Percentiles rank a stretch among this genome's conserved stretches.
These are phyloP conservation scores for Hippophae rhamnoides DNA, from an alignment of 306 rosid species.

Conservation along the genomic window DNA sequence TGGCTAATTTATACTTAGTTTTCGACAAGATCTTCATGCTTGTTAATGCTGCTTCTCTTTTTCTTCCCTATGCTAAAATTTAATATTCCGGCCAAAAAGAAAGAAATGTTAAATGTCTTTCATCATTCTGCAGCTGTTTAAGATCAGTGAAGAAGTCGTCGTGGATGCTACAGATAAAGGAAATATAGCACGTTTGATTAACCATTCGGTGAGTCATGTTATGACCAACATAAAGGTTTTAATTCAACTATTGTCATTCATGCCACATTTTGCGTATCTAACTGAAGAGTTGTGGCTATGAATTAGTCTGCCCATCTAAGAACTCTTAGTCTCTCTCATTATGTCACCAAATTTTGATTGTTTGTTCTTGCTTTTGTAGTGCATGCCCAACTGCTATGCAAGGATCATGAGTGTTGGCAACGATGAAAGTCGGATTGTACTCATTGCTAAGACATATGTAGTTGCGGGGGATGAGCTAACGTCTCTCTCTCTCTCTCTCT, in stretches of 20 bases:
- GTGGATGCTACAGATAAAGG: conserved; percentile 99
- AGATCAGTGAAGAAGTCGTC: conserved; percentile 98
- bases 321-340: not conserved
- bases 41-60: too few species aligned
- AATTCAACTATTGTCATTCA: too few species aligned
- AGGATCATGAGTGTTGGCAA: conserved; percentile 99
- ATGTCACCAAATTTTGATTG: conserved; percentile 3
- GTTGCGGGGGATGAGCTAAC: conserved; percentile 86
- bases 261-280: conserved; percentile 1
- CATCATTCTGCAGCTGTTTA: conserved; percentile 61
- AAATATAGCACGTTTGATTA: conserved; percentile 91
- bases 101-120: conserved; percentile 1
- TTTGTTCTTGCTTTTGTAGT: conserved; percentile 31
- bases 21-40: not conserved
- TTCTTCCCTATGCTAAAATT: too few species aligned
- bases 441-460: conserved; percentile 78
- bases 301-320: not conserved
- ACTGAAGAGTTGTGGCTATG: not conserved
- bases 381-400: conserved; percentile 98
- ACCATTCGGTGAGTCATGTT: conserved; percentile 74
- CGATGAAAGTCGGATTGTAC: conserved; percentile 91
- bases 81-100: too few species aligned
- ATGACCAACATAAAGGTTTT: too few species aligned
- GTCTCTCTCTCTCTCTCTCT: conserved; percentile 23
- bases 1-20: too few species aligned